Evolutionary conservation across 306 rosid species (phyloP).

Genomic region (Clitoria ternatea): DNA sequence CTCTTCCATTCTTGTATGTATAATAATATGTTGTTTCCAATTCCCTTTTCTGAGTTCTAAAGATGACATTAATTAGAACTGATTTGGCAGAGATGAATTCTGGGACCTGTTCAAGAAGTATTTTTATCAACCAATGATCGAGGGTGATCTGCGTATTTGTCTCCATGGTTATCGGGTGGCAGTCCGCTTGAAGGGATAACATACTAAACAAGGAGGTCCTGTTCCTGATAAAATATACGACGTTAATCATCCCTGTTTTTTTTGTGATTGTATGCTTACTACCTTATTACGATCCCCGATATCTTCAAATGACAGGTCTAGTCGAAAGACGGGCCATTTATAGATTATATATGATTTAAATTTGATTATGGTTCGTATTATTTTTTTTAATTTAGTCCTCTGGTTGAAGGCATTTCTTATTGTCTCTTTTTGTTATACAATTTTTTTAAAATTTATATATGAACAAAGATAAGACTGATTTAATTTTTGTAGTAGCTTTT

Average conservation of each 20-base stretch:
- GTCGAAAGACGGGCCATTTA: too few relatives aligned
- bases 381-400: too few relatives aligned
- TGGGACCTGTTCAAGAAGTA: slow-evolving; percentile 80
- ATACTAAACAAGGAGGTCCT: slow-evolving; percentile 24
- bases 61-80: too few relatives aligned
- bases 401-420: too few relatives aligned
- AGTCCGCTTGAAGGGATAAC: slow-evolving; percentile 38
- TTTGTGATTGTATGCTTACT: not conserved
- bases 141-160: slow-evolving; percentile 55
- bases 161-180: slow-evolving; percentile 51
- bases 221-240: not conserved
- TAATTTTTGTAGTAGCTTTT: too few relatives aligned
- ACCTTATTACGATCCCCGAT: not conserved
- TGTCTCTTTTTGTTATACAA: too few relatives aligned
- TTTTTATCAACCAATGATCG: slow-evolving; percentile 54
- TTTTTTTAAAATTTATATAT: too few relatives aligned
- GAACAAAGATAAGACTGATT: too few relatives aligned
- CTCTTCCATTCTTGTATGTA: not conserved
- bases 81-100: slow-evolving; percentile 87
- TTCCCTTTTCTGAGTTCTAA: too few relatives aligned
- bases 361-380: too few relatives aligned
- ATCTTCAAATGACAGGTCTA: not conserved
- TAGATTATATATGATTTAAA: too few relatives aligned
- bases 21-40: not conserved
- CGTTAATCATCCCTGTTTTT: not conserved